phyloP scores from a whole-genome alignment of 345 rosid genomes.

The Hypericum perforatum region DNA sequence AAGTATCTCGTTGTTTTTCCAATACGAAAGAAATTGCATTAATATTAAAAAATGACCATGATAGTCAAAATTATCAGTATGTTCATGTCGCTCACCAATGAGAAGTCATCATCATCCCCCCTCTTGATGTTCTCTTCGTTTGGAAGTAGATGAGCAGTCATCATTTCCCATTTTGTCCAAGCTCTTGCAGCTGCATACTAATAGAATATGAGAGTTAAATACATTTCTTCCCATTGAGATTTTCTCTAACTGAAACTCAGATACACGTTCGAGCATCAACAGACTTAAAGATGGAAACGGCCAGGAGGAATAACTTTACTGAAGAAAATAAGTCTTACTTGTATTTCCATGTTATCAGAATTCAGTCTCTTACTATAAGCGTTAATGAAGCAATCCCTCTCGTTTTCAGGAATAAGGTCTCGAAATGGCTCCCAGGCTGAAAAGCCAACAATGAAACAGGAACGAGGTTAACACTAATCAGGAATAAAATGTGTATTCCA shows the following conservation, averaged over 20 bases:
- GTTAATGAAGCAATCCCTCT: constrained; percentile 52
- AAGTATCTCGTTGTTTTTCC: not conserved
- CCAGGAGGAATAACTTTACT: not conserved
- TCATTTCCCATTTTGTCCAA: constrained; percentile 99
- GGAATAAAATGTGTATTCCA: no score
- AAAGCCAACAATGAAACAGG: constrained; percentile 4
- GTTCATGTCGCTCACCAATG: constrained; percentile 45
- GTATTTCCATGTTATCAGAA: constrained; percentile 71
- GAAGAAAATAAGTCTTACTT: constrained; percentile 36
- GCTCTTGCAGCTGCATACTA: constrained; percentile 92
- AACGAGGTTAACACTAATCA: no score
- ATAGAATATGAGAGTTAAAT: constrained; percentile 17
- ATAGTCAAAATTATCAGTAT: no score
- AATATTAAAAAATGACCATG: no score
- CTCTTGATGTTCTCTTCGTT: constrained; percentile 67
- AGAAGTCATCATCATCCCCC: constrained; percentile 84
- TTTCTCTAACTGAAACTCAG: not conserved
- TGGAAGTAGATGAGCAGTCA: constrained; percentile 80
- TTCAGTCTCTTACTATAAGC: constrained; percentile 76
- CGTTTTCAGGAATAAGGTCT: constrained; percentile 84
- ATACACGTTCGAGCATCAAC: not conserved
- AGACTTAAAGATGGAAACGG: not conserved
- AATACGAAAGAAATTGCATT: not conserved
- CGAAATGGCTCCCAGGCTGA: constrained; percentile 94
- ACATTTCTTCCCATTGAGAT: not conserved